A percentile compares a stretch with the other conserved stretches of the same genome.
phyloP scores from a whole-genome alignment of 306 rosid genomes.

The Cicer bijugum region DNA sequence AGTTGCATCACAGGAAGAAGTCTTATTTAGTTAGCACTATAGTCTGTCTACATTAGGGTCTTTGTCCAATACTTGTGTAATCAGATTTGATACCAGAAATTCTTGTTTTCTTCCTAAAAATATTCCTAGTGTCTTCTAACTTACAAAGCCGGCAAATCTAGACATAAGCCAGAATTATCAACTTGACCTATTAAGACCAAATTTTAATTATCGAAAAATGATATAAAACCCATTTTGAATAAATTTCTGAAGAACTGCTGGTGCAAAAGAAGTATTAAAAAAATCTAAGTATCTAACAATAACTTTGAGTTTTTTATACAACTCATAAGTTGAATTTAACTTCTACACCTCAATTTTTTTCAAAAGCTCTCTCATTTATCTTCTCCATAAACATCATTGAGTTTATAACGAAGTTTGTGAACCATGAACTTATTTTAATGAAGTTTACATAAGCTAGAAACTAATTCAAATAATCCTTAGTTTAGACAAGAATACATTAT shows the following conservation, averaged over 20 bases:
- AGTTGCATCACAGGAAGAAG: slow-evolving; percentile 27
- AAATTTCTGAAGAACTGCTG: background rate
- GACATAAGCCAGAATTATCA: slow-evolving; percentile 15
- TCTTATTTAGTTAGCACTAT: slow-evolving; percentile 18
- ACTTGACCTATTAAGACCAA: slow-evolving; percentile 25
- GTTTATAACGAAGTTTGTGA: too few species aligned
- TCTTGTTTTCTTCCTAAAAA: slow-evolving; percentile 9
- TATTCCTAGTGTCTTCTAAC: background rate
- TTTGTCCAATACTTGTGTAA: slow-evolving; percentile 31
- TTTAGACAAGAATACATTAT: background rate
- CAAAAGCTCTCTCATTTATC: too few species aligned
- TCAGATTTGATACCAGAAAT: slow-evolving; percentile 13
- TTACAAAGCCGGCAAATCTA: background rate
- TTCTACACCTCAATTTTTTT: too few species aligned
- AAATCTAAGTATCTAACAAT: background rate
- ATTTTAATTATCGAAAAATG: background rate
- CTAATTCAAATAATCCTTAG: background rate
- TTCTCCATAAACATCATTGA: too few species aligned
- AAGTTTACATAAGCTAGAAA: too few species aligned
- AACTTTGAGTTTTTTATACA: background rate
- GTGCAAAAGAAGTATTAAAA: background rate
- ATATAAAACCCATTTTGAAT: background rate
- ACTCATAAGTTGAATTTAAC: too few species aligned
- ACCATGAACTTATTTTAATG: too few species aligned
- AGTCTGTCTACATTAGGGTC: slow-evolving; percentile 1